phyloP scores from a whole-genome alignment of 2,329 filamentous ascomycete genomes.

The Neofusicoccum sp. region DNA sequence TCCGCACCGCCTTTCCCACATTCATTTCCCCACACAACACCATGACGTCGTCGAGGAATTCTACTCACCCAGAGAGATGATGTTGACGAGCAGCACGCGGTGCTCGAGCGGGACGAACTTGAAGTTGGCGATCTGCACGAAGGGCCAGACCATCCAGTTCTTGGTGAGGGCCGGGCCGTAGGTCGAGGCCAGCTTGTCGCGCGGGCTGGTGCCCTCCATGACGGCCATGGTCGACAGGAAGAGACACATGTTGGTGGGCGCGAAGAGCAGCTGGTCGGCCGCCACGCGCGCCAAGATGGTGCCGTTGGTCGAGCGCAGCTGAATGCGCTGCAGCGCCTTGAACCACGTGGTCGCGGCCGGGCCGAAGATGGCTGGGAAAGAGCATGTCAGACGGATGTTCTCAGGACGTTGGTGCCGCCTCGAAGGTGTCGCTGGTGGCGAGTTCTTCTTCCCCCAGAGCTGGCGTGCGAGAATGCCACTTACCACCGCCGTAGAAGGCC shows the following conservation, averaged over 20 bases:
- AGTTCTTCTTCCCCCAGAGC: conserved; percentile 28
- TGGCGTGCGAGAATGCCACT: conserved; percentile 13
- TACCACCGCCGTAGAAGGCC: conserved; percentile 75
- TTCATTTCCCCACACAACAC: background rate
- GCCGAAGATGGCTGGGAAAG: conserved; percentile 68
- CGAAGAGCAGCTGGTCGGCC: conserved; percentile 76
- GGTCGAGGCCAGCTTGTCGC: conserved; percentile 68
- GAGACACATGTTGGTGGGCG: conserved; percentile 74
- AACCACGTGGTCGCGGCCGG: conserved; percentile 88
- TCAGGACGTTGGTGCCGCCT: background rate
- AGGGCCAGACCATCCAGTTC: conserved; percentile 88
- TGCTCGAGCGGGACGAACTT: conserved; percentile 80
- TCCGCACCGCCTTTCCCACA: conserved; percentile 8
- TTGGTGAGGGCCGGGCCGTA: conserved; percentile 72
- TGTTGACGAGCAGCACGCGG: conserved; percentile 81
- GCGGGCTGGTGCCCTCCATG: conserved; percentile 65
- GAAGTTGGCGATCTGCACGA: conserved; percentile 84
- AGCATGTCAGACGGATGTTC: conserved; percentile 20
- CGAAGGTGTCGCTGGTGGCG: background rate
- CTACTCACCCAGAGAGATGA: conserved; percentile 66
- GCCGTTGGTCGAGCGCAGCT: conserved; percentile 59
- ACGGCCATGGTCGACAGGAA: conserved; percentile 85
- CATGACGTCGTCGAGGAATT: background rate
- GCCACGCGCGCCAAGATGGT: conserved; percentile 77
- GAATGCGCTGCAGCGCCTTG: conserved; percentile 69